These are phyloP conservation scores for Fusarium sp. DNA, from an alignment of 2,329 filamentous ascomycete genomes.

Conservation along the genomic window DNA sequence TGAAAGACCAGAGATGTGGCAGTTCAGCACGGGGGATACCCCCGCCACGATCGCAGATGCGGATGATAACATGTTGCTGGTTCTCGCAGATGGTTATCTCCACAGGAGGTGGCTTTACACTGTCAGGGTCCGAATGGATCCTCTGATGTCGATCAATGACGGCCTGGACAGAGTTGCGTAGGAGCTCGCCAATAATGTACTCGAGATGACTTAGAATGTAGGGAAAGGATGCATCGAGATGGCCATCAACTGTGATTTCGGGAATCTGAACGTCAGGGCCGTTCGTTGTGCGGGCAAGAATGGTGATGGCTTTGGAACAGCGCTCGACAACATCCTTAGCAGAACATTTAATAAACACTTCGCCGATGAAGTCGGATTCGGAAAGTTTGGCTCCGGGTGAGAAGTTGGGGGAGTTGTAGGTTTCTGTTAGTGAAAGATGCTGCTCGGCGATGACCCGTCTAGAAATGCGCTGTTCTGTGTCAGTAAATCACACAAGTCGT, in stretches of 20 bases:
- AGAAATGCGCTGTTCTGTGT: conserved; percentile 77
- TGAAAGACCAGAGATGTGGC: conserved; percentile 95
- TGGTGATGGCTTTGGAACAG: conserved; percentile 79
- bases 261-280: conserved; percentile 77
- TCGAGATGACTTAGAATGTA: conserved; percentile 97
- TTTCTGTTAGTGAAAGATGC: conserved; percentile 93
- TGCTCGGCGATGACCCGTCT: conserved; percentile 97
- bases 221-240: conserved; percentile 89
- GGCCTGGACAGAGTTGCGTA: conserved; percentile 94
- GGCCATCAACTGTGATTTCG: conserved; percentile 83
- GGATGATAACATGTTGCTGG: conserved; percentile 92
- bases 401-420: conserved; percentile 90
- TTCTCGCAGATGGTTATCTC: conserved; percentile 96
- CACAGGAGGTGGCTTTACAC: conserved; percentile 75
- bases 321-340: conserved; percentile 88
- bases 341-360: conserved; percentile 93
- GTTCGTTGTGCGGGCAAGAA: conserved; percentile 79
- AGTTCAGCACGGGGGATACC: conserved; percentile 87
- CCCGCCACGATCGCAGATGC: conserved; percentile 94
- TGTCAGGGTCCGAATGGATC: conserved; percentile 36
- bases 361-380: conserved; percentile 87
- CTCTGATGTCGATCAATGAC: conserved; percentile 78
- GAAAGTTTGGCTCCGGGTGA: conserved; percentile 80
- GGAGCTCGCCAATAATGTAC: conserved; percentile 94
- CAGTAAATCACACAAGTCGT: neutral